phyloP scores from a whole-genome alignment of 306 rosid species.

The Quercus ilex region DNA sequence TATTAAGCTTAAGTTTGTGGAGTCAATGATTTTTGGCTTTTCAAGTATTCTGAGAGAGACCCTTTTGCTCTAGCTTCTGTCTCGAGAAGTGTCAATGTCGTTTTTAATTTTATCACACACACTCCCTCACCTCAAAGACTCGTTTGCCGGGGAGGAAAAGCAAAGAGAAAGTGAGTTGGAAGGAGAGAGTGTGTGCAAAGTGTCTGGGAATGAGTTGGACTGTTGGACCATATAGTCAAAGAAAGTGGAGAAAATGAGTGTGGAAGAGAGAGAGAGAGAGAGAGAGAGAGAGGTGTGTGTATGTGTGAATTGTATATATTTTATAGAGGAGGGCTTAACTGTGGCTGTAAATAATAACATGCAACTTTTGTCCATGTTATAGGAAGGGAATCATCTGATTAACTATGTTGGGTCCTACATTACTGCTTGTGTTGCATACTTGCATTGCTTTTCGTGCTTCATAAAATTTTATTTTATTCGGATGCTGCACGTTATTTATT shows the following conservation, averaged over 20 bases:
- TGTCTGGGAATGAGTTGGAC: slow-evolving; percentile 26
- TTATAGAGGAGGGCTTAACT: slow-evolving; percentile 40
- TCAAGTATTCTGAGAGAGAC: slow-evolving; percentile 28
- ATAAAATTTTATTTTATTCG: neutral
- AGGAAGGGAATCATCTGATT: slow-evolving; percentile 25
- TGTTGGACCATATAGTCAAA: slow-evolving; percentile 45
- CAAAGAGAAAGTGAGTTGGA: slow-evolving; percentile 11
- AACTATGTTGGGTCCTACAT: slow-evolving; percentile 13
- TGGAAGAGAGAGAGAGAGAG: slow-evolving; percentile 25
- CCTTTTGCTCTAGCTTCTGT: slow-evolving; percentile 26
- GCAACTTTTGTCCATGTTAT: neutral
- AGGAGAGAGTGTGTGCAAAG: slow-evolving; percentile 2
- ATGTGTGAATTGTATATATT: slow-evolving; percentile 15
- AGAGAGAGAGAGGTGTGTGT: no score
- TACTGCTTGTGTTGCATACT: neutral
- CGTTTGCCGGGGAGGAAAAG: slow-evolving; percentile 23
- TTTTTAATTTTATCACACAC: slow-evolving; percentile 12
- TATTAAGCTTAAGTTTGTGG: neutral
- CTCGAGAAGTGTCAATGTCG: slow-evolving; percentile 50
- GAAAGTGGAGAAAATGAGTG: slow-evolving; percentile 27
- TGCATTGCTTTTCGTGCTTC: slow-evolving; percentile 19
- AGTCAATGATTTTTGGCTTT: slow-evolving; percentile 16
- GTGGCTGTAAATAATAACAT: slow-evolving; percentile 10
- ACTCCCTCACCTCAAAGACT: neutral
- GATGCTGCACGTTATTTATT: neutral